Conservation (phyloP, 306 rosid genomes). For the Quercus suber region DNA sequence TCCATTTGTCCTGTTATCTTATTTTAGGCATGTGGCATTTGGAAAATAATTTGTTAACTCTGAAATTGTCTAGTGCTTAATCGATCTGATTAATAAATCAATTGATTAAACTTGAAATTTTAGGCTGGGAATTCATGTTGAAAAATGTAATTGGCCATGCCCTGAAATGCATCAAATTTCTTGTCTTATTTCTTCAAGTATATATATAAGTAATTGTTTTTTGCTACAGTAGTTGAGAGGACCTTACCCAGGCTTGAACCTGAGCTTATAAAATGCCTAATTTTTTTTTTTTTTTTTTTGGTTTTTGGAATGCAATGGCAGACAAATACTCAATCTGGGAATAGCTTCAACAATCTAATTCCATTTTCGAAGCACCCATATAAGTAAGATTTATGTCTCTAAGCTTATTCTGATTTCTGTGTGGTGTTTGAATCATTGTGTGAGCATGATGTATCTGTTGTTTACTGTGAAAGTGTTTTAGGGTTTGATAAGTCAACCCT, state of each 20-base stretch:
- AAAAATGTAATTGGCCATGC: not conserved
- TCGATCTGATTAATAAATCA: not conserved
- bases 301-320: conserved; percentile 36
- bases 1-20: not conserved
- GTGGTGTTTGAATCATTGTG: conserved; percentile 6
- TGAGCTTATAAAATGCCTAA: conserved; percentile 3
- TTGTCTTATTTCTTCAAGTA: not conserved
- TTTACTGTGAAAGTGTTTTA: too few species aligned
- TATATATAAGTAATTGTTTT: not conserved
- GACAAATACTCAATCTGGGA: conserved; percentile 65
- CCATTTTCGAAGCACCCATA: conserved; percentile 80
- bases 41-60: not conserved
- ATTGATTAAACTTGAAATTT: conserved; percentile 1
- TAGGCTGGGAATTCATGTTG: not conserved
- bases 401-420: conserved; percentile 8
- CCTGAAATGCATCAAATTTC: conserved; percentile 3
- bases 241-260: not conserved
- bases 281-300: conserved; percentile 16
- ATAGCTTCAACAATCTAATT: conserved; percentile 71
- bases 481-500: too few species aligned
- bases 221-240: too few species aligned
- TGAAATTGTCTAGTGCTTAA: not conserved
- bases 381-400: conserved; percentile 47
- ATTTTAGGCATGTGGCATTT: not conserved
- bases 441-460: not conserved